A percentile compares a stretch with the other conserved stretches of the same genome.
Conservation (phyloP, 495 filamentous ascomycete genomes). For the Haplographium delicatum region DNA sequence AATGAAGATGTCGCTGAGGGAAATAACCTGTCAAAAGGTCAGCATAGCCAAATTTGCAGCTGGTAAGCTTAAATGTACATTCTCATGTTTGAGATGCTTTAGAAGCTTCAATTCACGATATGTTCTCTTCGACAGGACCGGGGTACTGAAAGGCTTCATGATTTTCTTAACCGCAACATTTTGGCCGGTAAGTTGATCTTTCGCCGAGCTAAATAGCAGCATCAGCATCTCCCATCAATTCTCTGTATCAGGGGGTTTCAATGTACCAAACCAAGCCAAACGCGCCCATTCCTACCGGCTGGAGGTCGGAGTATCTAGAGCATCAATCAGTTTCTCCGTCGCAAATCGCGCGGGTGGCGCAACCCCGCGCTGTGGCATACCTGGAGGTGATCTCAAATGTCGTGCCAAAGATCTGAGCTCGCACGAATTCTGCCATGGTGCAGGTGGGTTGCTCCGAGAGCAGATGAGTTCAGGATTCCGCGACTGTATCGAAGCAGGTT, state of each 20-base stretch:
- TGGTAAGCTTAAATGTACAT: conserved; percentile 49
- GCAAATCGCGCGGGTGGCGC: conserved; percentile 5
- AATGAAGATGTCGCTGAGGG: conserved; percentile 98
- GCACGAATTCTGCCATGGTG: conserved; percentile 94
- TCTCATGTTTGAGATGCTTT: conserved; percentile 95
- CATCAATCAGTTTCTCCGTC: conserved; percentile 18
- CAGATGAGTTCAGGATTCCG: too few relatives aligned
- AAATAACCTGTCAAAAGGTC: conserved; percentile 70
- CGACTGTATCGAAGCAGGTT: too few relatives aligned
- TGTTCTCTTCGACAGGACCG: conserved; percentile 92
- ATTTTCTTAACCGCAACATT: conserved; percentile 99
- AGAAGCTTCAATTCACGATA: conserved; percentile 96
- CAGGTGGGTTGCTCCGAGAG: neutral
- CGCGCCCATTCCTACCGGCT: conserved; percentile 98
- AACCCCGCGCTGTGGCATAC: conserved; percentile 44
- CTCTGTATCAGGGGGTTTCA: neutral
- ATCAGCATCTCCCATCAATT: conserved; percentile 4
- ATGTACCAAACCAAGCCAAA: conserved; percentile 92
- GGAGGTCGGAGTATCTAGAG: conserved; percentile 87
- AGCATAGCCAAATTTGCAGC: conserved; percentile 5
- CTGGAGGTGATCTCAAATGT: conserved; percentile 99
- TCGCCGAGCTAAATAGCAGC: conserved; percentile 67
- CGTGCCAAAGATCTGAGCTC: conserved; percentile 98
- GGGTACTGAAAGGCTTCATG: conserved; percentile 99
- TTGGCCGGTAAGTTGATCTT: conserved; percentile 92